phyloP scores from a whole-genome alignment of 108 stramenopile genomes.

The Nitzschia inconspicua region DNA sequence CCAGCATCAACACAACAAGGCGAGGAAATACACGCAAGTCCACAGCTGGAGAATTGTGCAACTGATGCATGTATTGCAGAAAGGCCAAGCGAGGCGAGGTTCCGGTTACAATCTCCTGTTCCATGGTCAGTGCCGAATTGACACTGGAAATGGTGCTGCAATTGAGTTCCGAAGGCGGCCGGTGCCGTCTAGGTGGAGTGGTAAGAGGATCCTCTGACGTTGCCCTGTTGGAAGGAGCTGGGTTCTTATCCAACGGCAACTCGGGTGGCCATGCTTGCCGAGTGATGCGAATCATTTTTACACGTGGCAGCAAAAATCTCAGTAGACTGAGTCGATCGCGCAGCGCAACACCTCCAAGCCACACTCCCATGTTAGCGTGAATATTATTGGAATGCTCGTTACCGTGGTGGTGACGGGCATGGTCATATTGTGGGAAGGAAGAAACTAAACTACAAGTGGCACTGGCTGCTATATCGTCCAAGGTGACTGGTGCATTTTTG shows the following conservation, averaged over 20 bases:
- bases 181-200: not conserved
- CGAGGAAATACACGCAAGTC: slow-evolving; percentile 69
- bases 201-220: not conserved
- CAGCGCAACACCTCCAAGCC: not conserved
- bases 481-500: not conserved
- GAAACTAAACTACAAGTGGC: too few relatives aligned
- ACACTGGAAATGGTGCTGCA: slow-evolving; percentile 9
- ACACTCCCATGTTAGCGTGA: slow-evolving; percentile 13
- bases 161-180: slow-evolving; percentile 4
- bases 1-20: slow-evolving; percentile 57
- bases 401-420: too few relatives aligned
- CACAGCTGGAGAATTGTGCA: slow-evolving; percentile 44
- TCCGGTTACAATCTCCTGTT: slow-evolving; percentile 13
- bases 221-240: not conserved
- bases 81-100: slow-evolving; percentile 23
- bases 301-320: slow-evolving; percentile 48
- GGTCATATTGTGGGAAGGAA: slow-evolving; percentile 6
- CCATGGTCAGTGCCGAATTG: slow-evolving; percentile 11
- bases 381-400: too few relatives aligned
- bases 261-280: slow-evolving; percentile 61
- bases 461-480: too few relatives aligned
- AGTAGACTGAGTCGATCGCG: slow-evolving; percentile 54
- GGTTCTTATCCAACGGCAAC: not conserved
- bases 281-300: slow-evolving; percentile 52
- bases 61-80: slow-evolving; percentile 7